Base-by-base conservation (phyloP, 345 rosid species). In the Rhizophora mangle region DNA sequence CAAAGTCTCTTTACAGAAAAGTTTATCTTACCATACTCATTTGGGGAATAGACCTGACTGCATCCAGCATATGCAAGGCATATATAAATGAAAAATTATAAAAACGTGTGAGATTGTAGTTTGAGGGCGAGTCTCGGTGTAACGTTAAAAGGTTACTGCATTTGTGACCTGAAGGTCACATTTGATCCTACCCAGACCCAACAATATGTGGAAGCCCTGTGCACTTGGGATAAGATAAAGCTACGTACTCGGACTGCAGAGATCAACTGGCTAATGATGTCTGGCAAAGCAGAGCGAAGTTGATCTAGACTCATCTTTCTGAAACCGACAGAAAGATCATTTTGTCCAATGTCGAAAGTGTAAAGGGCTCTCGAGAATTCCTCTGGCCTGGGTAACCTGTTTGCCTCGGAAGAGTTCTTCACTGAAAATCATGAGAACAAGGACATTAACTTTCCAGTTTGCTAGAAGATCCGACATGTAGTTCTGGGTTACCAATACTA, bases 281-380 rank as follows among this genome's bases (percentile, higher is more conserved):
- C 95, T 0, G 96, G 97, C 74, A 94, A 36, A 0, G 91, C 79
- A 36, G 90, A 87, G 39, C 79, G 82, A 55, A 94, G 93, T 69
- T 94, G 95, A 75, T 94, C 92, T 0, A 62, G 53, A 61, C 81
- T 88, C 91, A 87, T 72, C 73, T 74, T 89, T 72, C 97, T 62
- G 62, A 94, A 88, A 53, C 95, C 98, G 43, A 87, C 86, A 51
- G 93, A 91, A 65, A 94, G 95, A 82, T 94, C 97, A 75, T 94
- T 94, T 75, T 94, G 97, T 67, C 98, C 97, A 21, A 94, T 89
- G 76, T 94, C 98, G 66, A 91, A 88, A 6, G 96, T 94, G 75
- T 91, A 89, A 71, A 94, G 80, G 63, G 98, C 97, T 81, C 81
- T 85, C 5, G 96, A 76, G 73, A 87, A 91, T 19, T 91, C 98